phyloP scores from a whole-genome alignment of 2,329 filamentous ascomycete genomes.

The Diaporthe ampelina region DNA sequence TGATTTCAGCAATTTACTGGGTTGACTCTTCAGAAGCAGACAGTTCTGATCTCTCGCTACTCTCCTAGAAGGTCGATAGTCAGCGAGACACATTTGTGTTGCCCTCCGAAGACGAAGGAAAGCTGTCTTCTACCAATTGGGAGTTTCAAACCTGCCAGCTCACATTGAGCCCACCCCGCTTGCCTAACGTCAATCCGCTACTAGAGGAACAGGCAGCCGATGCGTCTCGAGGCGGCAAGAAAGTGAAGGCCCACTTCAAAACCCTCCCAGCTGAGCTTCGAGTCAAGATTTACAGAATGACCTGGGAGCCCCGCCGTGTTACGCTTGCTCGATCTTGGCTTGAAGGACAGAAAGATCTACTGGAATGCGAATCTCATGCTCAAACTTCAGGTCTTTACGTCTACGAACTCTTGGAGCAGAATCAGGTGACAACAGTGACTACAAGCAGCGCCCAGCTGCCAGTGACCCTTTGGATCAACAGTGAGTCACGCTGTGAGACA shows the following conservation, averaged over 20 bases:
- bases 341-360: not conserved
- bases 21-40: not conserved
- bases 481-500: not conserved
- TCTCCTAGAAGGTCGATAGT: not conserved
- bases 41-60: not conserved
- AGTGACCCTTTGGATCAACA: not conserved
- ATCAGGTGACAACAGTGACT: not conserved
- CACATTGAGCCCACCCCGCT: not conserved
- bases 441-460: not conserved
- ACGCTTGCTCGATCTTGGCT: not conserved
- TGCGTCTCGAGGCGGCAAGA: not conserved
- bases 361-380: not conserved
- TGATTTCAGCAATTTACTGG: not conserved
- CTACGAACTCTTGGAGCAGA: not conserved
- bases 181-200: not conserved
- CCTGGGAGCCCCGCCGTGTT: not conserved
- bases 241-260: not conserved
- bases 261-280: slow-evolving; percentile 12
- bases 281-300: slow-evolving; percentile 13
- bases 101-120: not conserved
- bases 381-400: too few species aligned
- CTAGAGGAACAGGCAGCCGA: not conserved
- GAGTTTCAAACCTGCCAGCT: not conserved
- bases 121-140: not conserved
- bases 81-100: not conserved